Conservation (phyloP, 192 early-diverging fungal genomes). For the Backusella liffmaniae region DNA sequence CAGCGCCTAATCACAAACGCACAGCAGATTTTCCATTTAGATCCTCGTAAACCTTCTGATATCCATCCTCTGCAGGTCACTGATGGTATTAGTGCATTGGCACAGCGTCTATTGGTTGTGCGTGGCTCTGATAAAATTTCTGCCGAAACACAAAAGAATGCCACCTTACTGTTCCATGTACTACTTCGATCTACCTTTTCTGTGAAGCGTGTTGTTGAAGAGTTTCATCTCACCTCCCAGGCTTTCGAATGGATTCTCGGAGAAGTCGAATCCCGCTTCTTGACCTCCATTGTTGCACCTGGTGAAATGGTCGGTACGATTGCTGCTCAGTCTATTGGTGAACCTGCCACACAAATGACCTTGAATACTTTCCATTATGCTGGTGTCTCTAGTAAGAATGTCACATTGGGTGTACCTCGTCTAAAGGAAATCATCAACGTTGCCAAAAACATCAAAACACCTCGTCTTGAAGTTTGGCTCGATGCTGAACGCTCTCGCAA, state of each 20-base stretch:
- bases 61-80: slow-evolving; percentile 84
- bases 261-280: slow-evolving; percentile 91
- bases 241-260: slow-evolving; percentile 95
- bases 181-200: slow-evolving; percentile 76
- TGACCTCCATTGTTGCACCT: slow-evolving; percentile 85
- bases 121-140: slow-evolving; percentile 88
- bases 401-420: slow-evolving; percentile 97
- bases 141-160: slow-evolving; percentile 86
- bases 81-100: slow-evolving; percentile 69
- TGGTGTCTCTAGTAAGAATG: slow-evolving; percentile 96
- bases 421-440: slow-evolving; percentile 99
- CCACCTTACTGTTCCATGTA: slow-evolving; percentile 91
- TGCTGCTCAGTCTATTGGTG: slow-evolving; percentile 98
- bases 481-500: slow-evolving; percentile 66
- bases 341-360: slow-evolving; percentile 99
- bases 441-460: slow-evolving; percentile 95
- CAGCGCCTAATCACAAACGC: slow-evolving; percentile 88
- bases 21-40: slow-evolving; percentile 84
- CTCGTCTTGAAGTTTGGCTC: slow-evolving; percentile 77
- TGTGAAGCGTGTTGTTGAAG: slow-evolving; percentile 82
- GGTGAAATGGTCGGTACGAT: slow-evolving; percentile 99
- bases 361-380: slow-evolving; percentile 99
- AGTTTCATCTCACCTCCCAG: slow-evolving; percentile 81
- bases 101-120: slow-evolving; percentile 73
- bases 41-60: slow-evolving; percentile 76